A percentile compares a stretch with the other conserved stretches of the same genome.
These are phyloP conservation scores for Globisporangium nagaii DNA, from an alignment of 352 stramenopile species.

Conservation along the genomic window DNA sequence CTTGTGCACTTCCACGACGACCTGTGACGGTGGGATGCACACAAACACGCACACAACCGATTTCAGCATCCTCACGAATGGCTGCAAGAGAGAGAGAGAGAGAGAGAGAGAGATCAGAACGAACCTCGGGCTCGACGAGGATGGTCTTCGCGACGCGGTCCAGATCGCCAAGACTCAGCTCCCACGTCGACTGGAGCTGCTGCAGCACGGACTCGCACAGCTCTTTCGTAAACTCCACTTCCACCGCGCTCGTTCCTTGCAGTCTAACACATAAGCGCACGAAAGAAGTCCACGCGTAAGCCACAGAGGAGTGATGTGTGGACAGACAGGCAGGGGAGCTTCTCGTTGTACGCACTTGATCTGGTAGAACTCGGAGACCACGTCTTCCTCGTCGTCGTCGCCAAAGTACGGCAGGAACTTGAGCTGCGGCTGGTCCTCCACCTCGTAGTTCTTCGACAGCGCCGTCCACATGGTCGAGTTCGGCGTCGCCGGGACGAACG, in stretches of 20 bases:
- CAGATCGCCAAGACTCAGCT: slow-evolving; percentile 51
- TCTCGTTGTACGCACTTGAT: slow-evolving; percentile 78
- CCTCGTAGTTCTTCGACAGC: slow-evolving; percentile 76
- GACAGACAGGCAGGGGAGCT: too few species aligned
- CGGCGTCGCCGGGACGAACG: slow-evolving; percentile 39
- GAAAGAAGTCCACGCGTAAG: not conserved
- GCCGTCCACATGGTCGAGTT: slow-evolving; percentile 74
- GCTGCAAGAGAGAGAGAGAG: too few species aligned
- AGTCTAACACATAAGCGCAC: slow-evolving; percentile 22
- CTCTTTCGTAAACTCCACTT: slow-evolving; percentile 73
- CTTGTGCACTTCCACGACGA: slow-evolving; percentile 66
- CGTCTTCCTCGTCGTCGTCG: slow-evolving; percentile 81
- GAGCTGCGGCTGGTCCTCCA: slow-evolving; percentile 83
- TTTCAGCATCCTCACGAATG: too few species aligned
- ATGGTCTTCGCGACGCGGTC: slow-evolving; percentile 58
- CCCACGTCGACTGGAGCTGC: slow-evolving; percentile 65
- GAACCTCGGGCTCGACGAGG: slow-evolving; percentile 44
- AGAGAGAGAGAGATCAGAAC: too few species aligned
- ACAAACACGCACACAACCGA: too few species aligned
- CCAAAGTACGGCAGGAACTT: slow-evolving; percentile 68
- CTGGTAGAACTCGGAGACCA: slow-evolving; percentile 81
- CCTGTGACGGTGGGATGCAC: too few species aligned
- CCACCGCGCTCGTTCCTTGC: slow-evolving; percentile 55
- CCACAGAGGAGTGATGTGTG: too few species aligned
- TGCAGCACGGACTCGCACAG: slow-evolving; percentile 61